Evolutionary conservation across 202 grass and related monocot species (phyloP).

Genomic region (Setaria viridis): DNA sequence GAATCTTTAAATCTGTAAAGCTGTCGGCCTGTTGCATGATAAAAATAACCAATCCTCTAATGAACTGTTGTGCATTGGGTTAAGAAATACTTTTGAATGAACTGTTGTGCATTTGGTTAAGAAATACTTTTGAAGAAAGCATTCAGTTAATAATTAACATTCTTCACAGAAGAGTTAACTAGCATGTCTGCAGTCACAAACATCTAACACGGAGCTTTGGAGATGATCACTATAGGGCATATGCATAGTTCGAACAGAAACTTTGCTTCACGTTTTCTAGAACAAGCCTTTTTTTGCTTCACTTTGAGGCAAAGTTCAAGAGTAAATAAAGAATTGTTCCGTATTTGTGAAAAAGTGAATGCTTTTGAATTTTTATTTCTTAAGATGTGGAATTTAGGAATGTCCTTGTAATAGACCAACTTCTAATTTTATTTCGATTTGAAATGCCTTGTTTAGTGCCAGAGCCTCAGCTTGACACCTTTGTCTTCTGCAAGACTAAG

Average conservation of each 20-base stretch:
- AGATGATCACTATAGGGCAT: background rate
- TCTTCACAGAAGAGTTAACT: background rate
- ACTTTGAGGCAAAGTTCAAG: slow-evolving; percentile 20
- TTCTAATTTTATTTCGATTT: slow-evolving; percentile 5
- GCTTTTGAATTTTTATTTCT: background rate
- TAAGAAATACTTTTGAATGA: background rate
- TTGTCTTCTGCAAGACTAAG: slow-evolving; percentile 95
- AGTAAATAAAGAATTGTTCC: slow-evolving; percentile 9
- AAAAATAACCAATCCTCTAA: background rate
- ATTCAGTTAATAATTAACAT: background rate
- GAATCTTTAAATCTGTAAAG: background rate
- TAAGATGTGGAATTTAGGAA: background rate
- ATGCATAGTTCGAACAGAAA: background rate
- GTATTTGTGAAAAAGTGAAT: background rate
- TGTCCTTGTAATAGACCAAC: background rate
- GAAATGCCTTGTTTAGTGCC: slow-evolving; percentile 58
- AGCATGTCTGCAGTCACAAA: background rate
- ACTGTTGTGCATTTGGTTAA: background rate
- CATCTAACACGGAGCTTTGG: background rate
- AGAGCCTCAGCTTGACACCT: slow-evolving; percentile 75
- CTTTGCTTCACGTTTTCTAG: slow-evolving; percentile 12
- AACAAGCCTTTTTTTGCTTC: background rate
- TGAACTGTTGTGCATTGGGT: too few species aligned
- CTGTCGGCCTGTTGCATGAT: background rate
- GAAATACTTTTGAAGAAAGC: background rate